phyloP scores from a whole-genome alignment of 192 early-diverging fungal genomes.

The Funneliformis mosseae region DNA sequence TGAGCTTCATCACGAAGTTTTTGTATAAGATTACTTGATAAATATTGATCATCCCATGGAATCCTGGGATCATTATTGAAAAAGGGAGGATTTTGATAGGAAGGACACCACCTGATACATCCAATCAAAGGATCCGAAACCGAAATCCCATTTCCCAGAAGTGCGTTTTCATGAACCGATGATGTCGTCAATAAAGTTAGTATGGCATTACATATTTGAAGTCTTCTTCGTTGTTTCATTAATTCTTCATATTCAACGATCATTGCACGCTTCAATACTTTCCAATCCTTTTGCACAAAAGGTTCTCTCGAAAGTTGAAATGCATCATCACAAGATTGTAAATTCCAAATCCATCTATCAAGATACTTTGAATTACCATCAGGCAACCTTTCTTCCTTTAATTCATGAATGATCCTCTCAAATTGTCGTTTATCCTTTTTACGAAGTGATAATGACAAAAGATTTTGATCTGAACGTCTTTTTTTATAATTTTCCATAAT shows the following conservation, averaged over 20 bases:
- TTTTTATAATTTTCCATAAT: too few relatives aligned
- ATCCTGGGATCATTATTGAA: slow-evolving; percentile 9
- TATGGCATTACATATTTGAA: neutral
- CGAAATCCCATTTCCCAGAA: neutral
- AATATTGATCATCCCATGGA: slow-evolving; percentile 1
- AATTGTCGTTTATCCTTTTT: too few relatives aligned
- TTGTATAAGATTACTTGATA: neutral
- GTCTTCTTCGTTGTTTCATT: neutral
- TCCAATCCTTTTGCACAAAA: neutral
- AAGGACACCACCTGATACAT: slow-evolving; percentile 7
- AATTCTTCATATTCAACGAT: neutral
- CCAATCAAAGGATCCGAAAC: neutral
- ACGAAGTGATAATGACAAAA: too few relatives aligned
- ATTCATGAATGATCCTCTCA: too few relatives aligned
- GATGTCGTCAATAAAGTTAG: neutral
- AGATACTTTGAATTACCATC: neutral
- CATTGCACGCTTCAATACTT: neutral
- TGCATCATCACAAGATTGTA: neutral
- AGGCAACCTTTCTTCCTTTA: too few relatives aligned
- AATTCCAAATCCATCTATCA: neutral
- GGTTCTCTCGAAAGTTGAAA: neutral
- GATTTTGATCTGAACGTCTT: too few relatives aligned
- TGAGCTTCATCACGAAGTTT: neutral
- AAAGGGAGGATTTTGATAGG: slow-evolving; percentile 14
- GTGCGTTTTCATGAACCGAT: neutral